Percentiles rank a stretch among this genome's conserved stretches.
These are phyloP conservation scores for Penicillium cinerascens DNA, from an alignment of 495 filamentous ascomycete genomes.

Conservation along the genomic window DNA sequence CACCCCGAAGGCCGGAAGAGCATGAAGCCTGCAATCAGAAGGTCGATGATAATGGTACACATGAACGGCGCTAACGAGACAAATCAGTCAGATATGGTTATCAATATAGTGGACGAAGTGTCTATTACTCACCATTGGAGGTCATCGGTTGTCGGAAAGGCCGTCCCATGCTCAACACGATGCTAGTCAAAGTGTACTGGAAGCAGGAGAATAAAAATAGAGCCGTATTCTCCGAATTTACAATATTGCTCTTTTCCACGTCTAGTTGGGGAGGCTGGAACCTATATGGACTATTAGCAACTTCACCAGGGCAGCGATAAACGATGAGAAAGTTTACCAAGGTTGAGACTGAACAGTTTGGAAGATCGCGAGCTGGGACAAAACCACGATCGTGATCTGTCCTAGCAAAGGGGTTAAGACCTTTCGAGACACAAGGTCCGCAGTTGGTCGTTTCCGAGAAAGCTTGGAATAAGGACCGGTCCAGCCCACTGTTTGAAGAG, in stretches of 20 bases:
- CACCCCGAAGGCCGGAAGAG: constrained; percentile 65
- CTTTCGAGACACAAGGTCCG: constrained; percentile 89
- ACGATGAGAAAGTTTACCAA: constrained; percentile 53
- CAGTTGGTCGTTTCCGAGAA: constrained; percentile 80
- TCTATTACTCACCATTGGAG: constrained; percentile 64
- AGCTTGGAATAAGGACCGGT: constrained; percentile 76
- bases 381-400: constrained; percentile 77
- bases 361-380: constrained; percentile 73
- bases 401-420: constrained; percentile 86
- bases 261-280: constrained; percentile 76
- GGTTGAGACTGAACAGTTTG: constrained; percentile 66
- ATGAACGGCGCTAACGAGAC: constrained; percentile 64
- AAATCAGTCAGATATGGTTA: background rate
- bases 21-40: constrained; percentile 70
- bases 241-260: constrained; percentile 71
- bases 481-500: constrained; percentile 73
- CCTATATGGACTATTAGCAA: constrained; percentile 39
- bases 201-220: constrained; percentile 89
- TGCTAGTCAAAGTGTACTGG: constrained; percentile 86
- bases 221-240: constrained; percentile 88
- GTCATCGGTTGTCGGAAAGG: constrained; percentile 82
- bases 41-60: constrained; percentile 63
- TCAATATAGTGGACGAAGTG: background rate
- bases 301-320: too few relatives aligned
- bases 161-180: constrained; percentile 83